Evolutionary conservation across 169 alveolate genomes (phyloP).

Genomic region (Eimeria acervulina): DNA sequence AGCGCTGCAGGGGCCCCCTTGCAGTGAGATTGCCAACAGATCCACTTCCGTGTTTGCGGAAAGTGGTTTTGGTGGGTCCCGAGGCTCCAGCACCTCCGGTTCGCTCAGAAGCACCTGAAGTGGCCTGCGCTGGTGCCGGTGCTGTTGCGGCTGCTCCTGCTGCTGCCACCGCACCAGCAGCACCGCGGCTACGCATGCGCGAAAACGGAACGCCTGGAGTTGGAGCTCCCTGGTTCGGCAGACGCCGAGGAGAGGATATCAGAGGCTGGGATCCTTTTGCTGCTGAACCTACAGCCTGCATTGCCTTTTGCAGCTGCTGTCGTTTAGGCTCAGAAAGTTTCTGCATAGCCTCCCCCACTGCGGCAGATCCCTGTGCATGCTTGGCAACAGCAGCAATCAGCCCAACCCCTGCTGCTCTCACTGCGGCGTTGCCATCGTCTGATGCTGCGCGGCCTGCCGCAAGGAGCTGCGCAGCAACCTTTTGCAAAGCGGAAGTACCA

Average conservation of each 20-base stretch:
- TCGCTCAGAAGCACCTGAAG: constrained; percentile 1
- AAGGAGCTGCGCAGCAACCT: constrained; percentile 69
- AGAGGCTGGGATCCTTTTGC: constrained; percentile 32
- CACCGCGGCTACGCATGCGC: constrained; percentile 55
- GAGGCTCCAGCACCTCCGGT: background rate
- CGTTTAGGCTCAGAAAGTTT: constrained; percentile 76
- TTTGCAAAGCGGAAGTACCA: constrained; percentile 40
- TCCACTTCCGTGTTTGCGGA: constrained; percentile 16
- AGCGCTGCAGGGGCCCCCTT: constrained; percentile 64
- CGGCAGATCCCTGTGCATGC: constrained; percentile 60
- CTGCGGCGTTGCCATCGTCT: constrained; percentile 81
- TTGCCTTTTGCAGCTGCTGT: constrained; percentile 76
- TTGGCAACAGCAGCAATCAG: constrained; percentile 72
- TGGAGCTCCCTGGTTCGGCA: background rate
- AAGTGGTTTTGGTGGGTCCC: background rate
- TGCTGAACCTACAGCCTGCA: constrained; percentile 36
- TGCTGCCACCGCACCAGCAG: constrained; percentile 24
- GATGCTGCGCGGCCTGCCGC: constrained; percentile 80
- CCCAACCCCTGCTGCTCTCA: constrained; percentile 78
- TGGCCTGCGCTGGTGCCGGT: background rate
- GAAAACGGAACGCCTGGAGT: constrained; percentile 39
- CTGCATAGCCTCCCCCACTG: constrained; percentile 52
- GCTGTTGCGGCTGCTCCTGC: constrained; percentile 13
- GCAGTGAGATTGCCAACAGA: constrained; percentile 24
- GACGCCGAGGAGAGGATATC: constrained; percentile 58